Evolutionary conservation across 78 protist species (phyloP).

Genomic region (Tieghemostelium lacteum): DNA sequence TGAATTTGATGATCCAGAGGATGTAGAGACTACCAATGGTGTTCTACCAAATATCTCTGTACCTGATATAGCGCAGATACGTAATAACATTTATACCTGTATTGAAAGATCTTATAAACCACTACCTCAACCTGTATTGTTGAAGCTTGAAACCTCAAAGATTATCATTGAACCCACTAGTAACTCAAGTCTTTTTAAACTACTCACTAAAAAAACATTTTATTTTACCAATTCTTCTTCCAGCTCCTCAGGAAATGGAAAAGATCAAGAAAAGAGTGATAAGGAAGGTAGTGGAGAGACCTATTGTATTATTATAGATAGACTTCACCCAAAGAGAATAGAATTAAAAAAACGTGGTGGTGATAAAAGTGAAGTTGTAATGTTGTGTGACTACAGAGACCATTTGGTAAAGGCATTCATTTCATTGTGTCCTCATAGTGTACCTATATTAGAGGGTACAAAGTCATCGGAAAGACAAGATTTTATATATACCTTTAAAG

Average conservation of each 20-base stretch:
- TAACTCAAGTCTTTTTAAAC: constrained; percentile 5
- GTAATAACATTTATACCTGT: constrained; percentile 46
- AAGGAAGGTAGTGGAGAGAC: constrained; percentile 14
- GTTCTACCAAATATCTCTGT: constrained; percentile 6
- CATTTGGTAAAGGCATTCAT: constrained; percentile 48
- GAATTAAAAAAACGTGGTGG: constrained; percentile 18
- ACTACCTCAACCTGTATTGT: background rate
- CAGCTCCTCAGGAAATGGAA: too few relatives aligned
- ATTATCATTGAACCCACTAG: constrained; percentile 38
- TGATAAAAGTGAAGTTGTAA: background rate
- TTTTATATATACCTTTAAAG: constrained; percentile 22
- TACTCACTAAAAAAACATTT: constrained; percentile 22
- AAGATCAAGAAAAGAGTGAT: too few relatives aligned
- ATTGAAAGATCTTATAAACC: constrained; percentile 27
- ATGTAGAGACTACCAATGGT: background rate
- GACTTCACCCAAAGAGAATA: constrained; percentile 63
- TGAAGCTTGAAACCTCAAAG: constrained; percentile 48
- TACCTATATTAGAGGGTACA: background rate
- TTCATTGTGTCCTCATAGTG: constrained; percentile 17
- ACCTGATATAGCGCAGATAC: constrained; percentile 22
- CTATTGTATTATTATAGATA: constrained; percentile 61
- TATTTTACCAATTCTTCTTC: too few relatives aligned
- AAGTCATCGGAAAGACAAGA: constrained; percentile 23
- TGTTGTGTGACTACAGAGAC: constrained; percentile 61
- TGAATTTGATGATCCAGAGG: constrained; percentile 44